Evolutionary conservation across 352 stramenopile species (phyloP).

Genomic region (Phytophthora melonis): DNA sequence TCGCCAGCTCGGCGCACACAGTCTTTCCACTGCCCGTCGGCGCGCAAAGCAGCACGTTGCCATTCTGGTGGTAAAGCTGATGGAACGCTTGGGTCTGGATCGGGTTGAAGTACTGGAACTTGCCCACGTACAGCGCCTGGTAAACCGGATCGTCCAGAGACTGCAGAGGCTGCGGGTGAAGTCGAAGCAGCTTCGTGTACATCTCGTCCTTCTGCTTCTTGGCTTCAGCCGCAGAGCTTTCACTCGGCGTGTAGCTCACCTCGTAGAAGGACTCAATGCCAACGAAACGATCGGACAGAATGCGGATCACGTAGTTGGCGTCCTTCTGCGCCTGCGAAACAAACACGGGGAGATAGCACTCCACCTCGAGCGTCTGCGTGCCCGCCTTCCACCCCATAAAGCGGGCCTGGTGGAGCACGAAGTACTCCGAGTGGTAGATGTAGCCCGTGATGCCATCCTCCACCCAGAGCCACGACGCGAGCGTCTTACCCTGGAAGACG

Average conservation of each 20-base stretch:
- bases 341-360: conserved; percentile 97
- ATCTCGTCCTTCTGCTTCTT: conserved; percentile 75
- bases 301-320: conserved; percentile 93
- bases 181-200: conserved; percentile 92
- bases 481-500: conserved; percentile 59
- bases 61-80: conserved; percentile 96
- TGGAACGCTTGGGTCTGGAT: conserved; percentile 99
- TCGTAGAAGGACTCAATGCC: conserved; percentile 94
- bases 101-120: conserved; percentile 91
- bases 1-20: conserved; percentile 96
- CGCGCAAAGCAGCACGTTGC: conserved; percentile 96
- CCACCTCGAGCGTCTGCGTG: conserved; percentile 83
- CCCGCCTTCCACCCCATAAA: conserved; percentile 76
- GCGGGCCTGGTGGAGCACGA: conserved; percentile 85
- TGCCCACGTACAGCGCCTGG: conserved; percentile 92
- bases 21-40: conserved; percentile 98
- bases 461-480: conserved; percentile 98
- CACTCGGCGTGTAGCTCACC: conserved; percentile 63
- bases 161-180: conserved; percentile 95
- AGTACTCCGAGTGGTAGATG: conserved; percentile 96
- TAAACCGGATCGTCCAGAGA: conserved; percentile 94
- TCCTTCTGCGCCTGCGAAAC: conserved; percentile 88
- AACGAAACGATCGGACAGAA: conserved; percentile 97
- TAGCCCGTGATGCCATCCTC: conserved; percentile 94
- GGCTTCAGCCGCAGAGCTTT: conserved; percentile 34